A percentile compares a stretch with the other conserved stretches of the same genome.
Evolutionary conservation across 2,329 filamentous ascomycete species (phyloP).

Genomic region (Parasarocladium wereldwijsianum): DNA sequence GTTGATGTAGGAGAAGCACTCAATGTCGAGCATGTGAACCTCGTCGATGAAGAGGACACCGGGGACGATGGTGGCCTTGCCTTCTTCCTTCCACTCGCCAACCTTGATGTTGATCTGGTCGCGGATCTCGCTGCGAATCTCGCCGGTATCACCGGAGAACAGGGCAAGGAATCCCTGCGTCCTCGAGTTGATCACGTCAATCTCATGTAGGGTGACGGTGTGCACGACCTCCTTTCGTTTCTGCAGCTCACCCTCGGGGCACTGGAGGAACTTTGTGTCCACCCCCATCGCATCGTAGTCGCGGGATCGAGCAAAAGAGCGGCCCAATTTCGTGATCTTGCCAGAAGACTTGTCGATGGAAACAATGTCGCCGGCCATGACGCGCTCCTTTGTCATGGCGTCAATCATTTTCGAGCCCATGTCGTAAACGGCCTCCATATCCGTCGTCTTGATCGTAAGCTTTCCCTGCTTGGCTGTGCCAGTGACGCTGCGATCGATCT

Average conservation of each 20-base stretch:
- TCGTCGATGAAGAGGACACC: conserved; percentile 97
- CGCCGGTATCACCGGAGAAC: conserved; percentile 94
- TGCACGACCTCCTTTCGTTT: conserved; percentile 95
- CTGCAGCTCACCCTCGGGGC: conserved; percentile 92
- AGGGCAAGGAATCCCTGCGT: conserved; percentile 97
- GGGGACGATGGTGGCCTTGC: conserved; percentile 94
- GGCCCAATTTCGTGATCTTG: conserved; percentile 92
- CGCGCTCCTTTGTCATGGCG: conserved; percentile 97
- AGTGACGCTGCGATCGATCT: conserved; percentile 93
- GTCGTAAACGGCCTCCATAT: conserved; percentile 99
- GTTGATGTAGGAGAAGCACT: conserved; percentile 98
- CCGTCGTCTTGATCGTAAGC: conserved; percentile 96
- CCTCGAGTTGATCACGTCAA: conserved; percentile 97
- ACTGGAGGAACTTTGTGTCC: conserved; percentile 96
- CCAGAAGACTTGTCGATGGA: conserved; percentile 97
- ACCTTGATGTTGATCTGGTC: conserved; percentile 99
- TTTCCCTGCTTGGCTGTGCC: conserved; percentile 97
- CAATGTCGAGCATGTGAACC: conserved; percentile 98
- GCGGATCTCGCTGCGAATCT: conserved; percentile 91
- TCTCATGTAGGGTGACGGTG: conserved; percentile 93
- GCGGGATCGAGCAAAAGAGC: conserved; percentile 84
- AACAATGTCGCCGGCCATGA: conserved; percentile 97
- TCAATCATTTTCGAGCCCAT: conserved; percentile 99
- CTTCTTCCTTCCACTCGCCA: conserved; percentile 97
- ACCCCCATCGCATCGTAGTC: conserved; percentile 99